Evolutionary conservation across 257 asterid genomes (phyloP), one percentile per base, ranked within the genome.

Genomic region (Eustoma russellianum): DNA sequence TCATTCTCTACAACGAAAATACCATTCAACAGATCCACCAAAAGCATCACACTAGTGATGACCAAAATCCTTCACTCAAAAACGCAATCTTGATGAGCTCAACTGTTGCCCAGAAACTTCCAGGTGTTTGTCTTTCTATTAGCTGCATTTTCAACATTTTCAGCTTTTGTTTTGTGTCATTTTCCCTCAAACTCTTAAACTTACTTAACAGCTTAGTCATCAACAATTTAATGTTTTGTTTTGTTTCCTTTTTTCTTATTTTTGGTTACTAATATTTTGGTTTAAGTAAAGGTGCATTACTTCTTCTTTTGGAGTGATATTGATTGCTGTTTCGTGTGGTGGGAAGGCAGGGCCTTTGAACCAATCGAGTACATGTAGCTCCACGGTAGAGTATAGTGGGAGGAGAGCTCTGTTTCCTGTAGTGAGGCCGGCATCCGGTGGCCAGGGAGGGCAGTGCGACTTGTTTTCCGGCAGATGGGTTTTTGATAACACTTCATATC

Each of bases 381-480:
- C 84, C 54, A 92, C 93, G 19, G 79, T 81, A 52, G 64, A 72
- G 71, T 92, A 92, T 49, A 71, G 75, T 66, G 94, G 94, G 52
- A 71, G 79, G 70, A 78, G 81, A 72, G 84, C 68, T 59, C 52
- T 56, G 56, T 70, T 81, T 60, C 74, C 65, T 41, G 49, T 50
- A 49, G 63, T 15, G 33, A 46, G 17, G 46, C 70, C 45, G 51
- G 81, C 56, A 28, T 30, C 56, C 35, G 58, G 64, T 58, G 77
- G 61, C 57, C 64, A 48, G 59, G 68, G 64, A 60, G 77, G 13
- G 46, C 40, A 12, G 51, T 89, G 97, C 55, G 88, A 90, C 62
- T 61, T 81, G 70, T 83, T 79, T 70, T 79, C 88, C 0, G 98
- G 98, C n/a, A 73, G 65, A 69, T 90, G 98, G 96, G 85, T 86